phyloP scores from a whole-genome alignment of 1,284 basidiomycete genomes.

The Caloboletus inedulis region DNA sequence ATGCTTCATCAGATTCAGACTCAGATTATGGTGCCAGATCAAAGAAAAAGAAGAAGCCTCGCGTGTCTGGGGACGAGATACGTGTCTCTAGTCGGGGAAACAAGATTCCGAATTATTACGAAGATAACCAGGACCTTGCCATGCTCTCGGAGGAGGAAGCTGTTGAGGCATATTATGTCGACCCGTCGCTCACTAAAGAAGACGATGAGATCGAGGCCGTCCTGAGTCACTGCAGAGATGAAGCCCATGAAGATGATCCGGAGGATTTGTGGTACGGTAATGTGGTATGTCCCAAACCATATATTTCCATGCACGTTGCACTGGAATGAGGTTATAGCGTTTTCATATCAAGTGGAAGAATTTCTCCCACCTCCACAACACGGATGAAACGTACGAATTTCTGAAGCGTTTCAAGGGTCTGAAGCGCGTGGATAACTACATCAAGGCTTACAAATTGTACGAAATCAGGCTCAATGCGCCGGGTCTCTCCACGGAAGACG shows the following conservation, averaged over 20 bases:
- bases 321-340: slow-evolving; percentile 50
- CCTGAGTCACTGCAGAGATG: slow-evolving; percentile 77
- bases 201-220: slow-evolving; percentile 91
- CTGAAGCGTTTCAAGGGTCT: slow-evolving; percentile 90
- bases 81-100: slow-evolving; percentile 79
- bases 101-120: slow-evolving; percentile 82
- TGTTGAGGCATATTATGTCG: slow-evolving; percentile 51
- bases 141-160: slow-evolving; percentile 67
- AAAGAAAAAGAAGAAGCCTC: slow-evolving; percentile 80
- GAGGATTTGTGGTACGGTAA: slow-evolving; percentile 84
- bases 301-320: background rate
- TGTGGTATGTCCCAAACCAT: slow-evolving; percentile 48
- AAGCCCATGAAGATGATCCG: slow-evolving; percentile 69
- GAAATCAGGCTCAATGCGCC: slow-evolving; percentile 68
- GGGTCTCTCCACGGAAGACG: slow-evolving; percentile 81
- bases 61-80: slow-evolving; percentile 59
- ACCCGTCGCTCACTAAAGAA: slow-evolving; percentile 56
- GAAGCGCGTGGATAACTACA: slow-evolving; percentile 99
- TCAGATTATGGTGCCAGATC: slow-evolving; percentile 85
- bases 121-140: slow-evolving; percentile 80
- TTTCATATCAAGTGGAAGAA: slow-evolving; percentile 97
- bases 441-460: slow-evolving; percentile 81
- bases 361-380: slow-evolving; percentile 94
- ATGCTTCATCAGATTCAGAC: slow-evolving; percentile 67
- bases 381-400: slow-evolving; percentile 95